These are phyloP conservation scores for Phytophthora fragariaefolia DNA, from an alignment of 352 stramenopile species.

Conservation along the genomic window DNA sequence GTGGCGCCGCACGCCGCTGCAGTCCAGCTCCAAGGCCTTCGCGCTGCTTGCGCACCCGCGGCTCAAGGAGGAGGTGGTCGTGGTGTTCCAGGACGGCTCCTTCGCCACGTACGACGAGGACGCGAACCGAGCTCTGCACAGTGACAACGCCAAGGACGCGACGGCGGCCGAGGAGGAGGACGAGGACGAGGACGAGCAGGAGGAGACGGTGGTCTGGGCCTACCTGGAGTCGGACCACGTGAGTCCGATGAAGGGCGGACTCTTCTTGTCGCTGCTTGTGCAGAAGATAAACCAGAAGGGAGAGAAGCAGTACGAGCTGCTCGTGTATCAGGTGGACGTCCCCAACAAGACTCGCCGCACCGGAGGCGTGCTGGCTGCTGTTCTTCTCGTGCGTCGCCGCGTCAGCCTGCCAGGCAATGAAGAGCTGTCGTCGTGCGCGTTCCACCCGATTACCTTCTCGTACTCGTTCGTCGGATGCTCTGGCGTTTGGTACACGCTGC, in stretches of 20 bases:
- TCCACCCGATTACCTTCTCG: conserved; percentile 75
- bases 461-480: conserved; percentile 70
- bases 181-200: conserved; percentile 28
- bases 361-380: conserved; percentile 40
- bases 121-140: conserved; percentile 50
- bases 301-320: conserved; percentile 49
- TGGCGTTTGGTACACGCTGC: conserved; percentile 63
- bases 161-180: conserved; percentile 24
- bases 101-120: conserved; percentile 69
- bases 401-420: conserved; percentile 39
- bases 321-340: conserved; percentile 59
- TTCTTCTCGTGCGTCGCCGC: conserved; percentile 44
- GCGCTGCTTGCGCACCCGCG: conserved; percentile 69
- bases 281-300: conserved; percentile 43
- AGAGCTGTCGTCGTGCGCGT: conserved; percentile 52
- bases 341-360: conserved; percentile 38
- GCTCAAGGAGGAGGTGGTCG: conserved; percentile 63
- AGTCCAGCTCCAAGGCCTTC: conserved; percentile 39
- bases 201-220: conserved; percentile 55
- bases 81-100: conserved; percentile 69
- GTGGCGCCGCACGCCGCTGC: conserved; percentile 55
- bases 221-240: conserved; percentile 59
- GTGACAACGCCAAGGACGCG: conserved; percentile 42
- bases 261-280: conserved; percentile 70
- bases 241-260: conserved; percentile 61